These are phyloP conservation scores for Capsicum rhomboideum DNA, from an alignment of 257 asterid genomes.

Conservation along the genomic window DNA sequence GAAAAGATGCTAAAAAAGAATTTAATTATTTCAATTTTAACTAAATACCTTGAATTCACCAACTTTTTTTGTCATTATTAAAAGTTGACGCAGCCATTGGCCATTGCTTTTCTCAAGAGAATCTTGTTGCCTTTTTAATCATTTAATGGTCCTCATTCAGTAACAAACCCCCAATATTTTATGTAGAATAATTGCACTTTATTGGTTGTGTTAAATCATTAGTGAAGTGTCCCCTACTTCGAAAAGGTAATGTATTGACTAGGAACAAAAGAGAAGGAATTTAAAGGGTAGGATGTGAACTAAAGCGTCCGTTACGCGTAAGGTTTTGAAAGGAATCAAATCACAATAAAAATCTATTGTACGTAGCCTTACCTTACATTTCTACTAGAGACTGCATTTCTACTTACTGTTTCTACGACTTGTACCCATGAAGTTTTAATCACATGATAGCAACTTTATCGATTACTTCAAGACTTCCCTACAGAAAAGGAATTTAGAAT, in stretches of 20 bases:
- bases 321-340: no score
- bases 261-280: not conserved
- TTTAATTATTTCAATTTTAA: not conserved
- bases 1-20: not conserved
- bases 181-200: not conserved
- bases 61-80: not conserved
- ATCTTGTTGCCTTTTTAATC: not conserved
- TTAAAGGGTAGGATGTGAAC: no score
- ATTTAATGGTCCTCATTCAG: not conserved
- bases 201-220: not conserved
- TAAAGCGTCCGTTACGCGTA: no score
- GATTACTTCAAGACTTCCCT: no score
- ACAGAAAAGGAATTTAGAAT: no score
- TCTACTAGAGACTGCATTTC: no score
- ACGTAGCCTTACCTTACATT: no score
- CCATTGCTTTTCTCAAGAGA: not conserved
- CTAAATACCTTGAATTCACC: not conserved
- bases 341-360: no score
- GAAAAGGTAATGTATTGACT: not conserved
- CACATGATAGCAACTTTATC: no score
- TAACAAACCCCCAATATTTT: not conserved
- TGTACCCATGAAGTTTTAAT: no score
- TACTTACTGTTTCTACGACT: no score
- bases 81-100: not conserved
- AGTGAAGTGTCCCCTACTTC: not conserved